Evolutionary conservation across 2,329 filamentous ascomycete species (phyloP), one percentile per base, ranked within the genome.

Genomic region (Penicillium sp.): DNA sequence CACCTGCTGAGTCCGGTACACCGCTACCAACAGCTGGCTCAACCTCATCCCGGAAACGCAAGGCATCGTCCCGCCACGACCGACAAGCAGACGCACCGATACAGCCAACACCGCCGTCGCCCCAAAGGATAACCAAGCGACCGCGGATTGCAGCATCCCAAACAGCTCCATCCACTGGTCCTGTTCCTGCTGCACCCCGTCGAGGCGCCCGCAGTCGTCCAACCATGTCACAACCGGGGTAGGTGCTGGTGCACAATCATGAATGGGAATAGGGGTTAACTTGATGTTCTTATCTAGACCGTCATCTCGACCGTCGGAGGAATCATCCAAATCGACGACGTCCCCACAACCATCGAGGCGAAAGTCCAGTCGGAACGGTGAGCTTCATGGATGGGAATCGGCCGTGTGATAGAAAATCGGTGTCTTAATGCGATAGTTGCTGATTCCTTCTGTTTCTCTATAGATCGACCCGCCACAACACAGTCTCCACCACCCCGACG

Each of bases 281-380:
- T 45, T 47, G 55, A 54, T 76, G 66, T 40, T 58, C 63, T 57
- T 25, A 21, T 39, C 54, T 70, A 87, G 86, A 71, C 84, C 84
- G 65, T 84, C 86, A 65, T 81, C 84, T 64, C 86, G 85, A 68
- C 83, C 86, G 65, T 81, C 84, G 60, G 86, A 86, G 71, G 85
- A 87, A 63, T 79, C 86, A 63, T 79, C 86, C 57, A 81, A 78
- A 73, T 78, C 73, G 59, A 68, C 76, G 59, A 72, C 80, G 34
- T 79, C 85, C 36, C 84, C 87, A 55, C 82, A 85, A 25, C 82
- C 86, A 23, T 86, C 87, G 1, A 89, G 86, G 71, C 84, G 89
- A 67, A 92, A 91, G 73, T 86, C 88, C 36, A 86, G 83, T 70
- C 84, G 88, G 61, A 84, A 81, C 70, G 92, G 89, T 77, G 91